Evolutionary conservation across 2,329 filamentous ascomycete genomes (phyloP), one percentile per base, ranked within the genome.

Genomic region (Pseudocercospora ulei): DNA sequence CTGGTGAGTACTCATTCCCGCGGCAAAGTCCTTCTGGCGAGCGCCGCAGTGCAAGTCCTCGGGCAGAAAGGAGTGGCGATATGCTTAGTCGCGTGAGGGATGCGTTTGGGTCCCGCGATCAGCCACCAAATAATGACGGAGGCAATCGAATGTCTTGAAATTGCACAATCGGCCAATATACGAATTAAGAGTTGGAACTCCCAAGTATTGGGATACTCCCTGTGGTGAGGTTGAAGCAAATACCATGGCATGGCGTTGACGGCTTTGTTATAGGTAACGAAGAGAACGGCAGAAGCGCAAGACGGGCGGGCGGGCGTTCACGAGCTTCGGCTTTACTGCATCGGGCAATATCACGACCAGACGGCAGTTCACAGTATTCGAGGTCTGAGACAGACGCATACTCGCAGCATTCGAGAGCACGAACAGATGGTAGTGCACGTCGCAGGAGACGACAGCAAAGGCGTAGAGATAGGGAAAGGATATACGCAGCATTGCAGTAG

Each of bases 81-180:
- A 11, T 33, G 23, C 58, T 57, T 39, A 48, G 45, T 12, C 47
- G 57, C n/a, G 58, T 60, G 56, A 50, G 57, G 7, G 49, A 58
- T 28, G 55, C 55, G 7, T 60, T 60, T 33, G 36, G 36, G 8
- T 37, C 41, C 22, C 41, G 41, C 17, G 41, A 44, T 6, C 20
- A 30, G 11, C 31, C 36, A 12, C 13, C 31, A 20, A 18, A 19
- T 12, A 38, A 26, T 20, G 30, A 34, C 12, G 33, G 40, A 23
- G 43, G 46, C 28, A 39, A 22, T 22, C 11, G 30, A 22, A 17
- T 18, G 29, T 20, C 30, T 11, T 33, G 14, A 33, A 13, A 19
- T 11, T 4, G 5, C n/a, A 26, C 24, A 26, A n/a, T 26, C 12
- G 18, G 5, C 6, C 2, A 13, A 12, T 14, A 4, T 12, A 11